Evolutionary conservation across 768 basidiomycete species (phyloP).

Genomic region (Amanita subjunquillea): DNA sequence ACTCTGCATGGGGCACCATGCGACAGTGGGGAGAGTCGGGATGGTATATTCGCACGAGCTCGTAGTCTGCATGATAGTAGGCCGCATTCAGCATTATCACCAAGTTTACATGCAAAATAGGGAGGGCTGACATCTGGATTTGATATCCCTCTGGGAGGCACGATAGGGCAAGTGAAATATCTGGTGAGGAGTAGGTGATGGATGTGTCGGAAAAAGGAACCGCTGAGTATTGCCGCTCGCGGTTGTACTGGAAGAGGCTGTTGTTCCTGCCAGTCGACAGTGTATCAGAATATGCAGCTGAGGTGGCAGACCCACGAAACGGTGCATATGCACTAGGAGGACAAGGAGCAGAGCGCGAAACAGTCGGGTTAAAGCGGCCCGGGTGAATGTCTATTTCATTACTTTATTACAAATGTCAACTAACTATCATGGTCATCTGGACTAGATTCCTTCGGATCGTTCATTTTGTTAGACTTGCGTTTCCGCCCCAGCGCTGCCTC

Average conservation of each 20-base stretch:
- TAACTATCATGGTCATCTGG: too few relatives aligned
- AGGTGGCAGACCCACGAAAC: constrained; percentile 1
- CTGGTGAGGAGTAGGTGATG: constrained; percentile 55
- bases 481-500: constrained; percentile 20
- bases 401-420: too few relatives aligned
- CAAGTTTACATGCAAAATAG: background rate
- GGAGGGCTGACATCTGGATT: constrained; percentile 47
- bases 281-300: constrained; percentile 2
- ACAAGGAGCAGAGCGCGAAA: background rate
- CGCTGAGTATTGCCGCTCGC: background rate
- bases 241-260: background rate
- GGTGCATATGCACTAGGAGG: background rate
- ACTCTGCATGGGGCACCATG: constrained; percentile 27
- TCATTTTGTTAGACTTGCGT: background rate
- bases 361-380: background rate
- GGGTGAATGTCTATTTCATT: background rate
- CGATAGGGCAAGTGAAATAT: constrained; percentile 56
- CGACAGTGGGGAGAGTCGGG: constrained; percentile 49
- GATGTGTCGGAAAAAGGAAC: constrained; percentile 39
- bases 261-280: background rate
- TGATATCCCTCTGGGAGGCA: constrained; percentile 53
- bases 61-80: constrained; percentile 43
- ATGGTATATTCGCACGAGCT: constrained; percentile 62
- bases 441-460: background rate
- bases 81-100: background rate